These are phyloP conservation scores for Pyricularia grisea DNA, from an alignment of 2,329 filamentous ascomycete species.

Conservation along the genomic window DNA sequence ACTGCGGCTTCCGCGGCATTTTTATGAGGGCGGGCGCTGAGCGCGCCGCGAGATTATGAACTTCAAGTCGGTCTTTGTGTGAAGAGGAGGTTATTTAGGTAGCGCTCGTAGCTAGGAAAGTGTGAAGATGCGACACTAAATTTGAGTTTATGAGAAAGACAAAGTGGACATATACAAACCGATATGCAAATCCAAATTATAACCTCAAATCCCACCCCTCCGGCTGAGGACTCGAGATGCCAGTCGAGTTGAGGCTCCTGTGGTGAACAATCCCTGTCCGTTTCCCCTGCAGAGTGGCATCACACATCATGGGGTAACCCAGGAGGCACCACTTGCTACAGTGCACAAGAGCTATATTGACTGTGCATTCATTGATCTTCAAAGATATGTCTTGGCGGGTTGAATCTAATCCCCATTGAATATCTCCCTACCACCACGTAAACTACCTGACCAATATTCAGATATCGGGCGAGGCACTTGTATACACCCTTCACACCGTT, in stretches of 20 bases:
- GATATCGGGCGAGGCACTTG: background rate
- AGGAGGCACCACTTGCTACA: background rate
- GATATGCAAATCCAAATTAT: background rate
- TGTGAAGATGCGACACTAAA: background rate
- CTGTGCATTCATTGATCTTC: background rate
- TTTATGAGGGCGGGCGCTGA: slow-evolving; percentile 1
- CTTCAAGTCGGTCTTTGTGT: background rate
- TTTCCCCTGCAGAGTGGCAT: background rate
- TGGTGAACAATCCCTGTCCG: background rate
- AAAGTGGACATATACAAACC: background rate
- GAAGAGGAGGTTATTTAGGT: background rate
- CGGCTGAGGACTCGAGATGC: background rate
- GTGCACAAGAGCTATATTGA: background rate
- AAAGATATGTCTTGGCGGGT: background rate
- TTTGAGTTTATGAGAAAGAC: background rate
- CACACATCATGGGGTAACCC: background rate
- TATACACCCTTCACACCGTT: background rate
- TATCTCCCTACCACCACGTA: background rate
- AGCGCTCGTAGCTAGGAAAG: background rate
- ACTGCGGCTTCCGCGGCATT: slow-evolving; percentile 15
- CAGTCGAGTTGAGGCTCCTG: background rate
- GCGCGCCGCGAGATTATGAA: background rate
- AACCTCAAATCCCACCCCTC: background rate
- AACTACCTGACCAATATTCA: no score
- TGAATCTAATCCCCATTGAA: background rate